These are phyloP conservation scores for Penicillium atrosanguineum DNA, from an alignment of 495 filamentous ascomycete genomes.

Conservation along the genomic window DNA sequence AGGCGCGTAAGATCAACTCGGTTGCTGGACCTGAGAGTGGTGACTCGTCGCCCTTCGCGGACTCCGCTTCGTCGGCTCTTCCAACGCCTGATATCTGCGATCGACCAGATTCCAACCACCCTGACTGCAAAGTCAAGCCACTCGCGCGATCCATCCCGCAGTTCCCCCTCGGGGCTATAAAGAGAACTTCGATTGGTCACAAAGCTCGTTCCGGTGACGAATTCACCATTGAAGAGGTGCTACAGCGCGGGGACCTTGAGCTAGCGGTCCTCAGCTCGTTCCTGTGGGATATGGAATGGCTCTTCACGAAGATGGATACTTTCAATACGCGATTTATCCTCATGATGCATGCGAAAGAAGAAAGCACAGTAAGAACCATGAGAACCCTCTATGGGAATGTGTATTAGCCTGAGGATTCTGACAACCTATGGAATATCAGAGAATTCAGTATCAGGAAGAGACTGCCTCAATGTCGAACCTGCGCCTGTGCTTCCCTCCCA, in stretches of 20 bases:
- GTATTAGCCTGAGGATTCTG: background rate
- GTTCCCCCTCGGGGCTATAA: conserved; percentile 72
- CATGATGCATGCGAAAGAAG: conserved; percentile 66
- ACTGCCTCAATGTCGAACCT: conserved; percentile 53
- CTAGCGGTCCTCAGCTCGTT: conserved; percentile 84
- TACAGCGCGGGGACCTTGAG: conserved; percentile 67
- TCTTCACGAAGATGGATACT: conserved; percentile 58
- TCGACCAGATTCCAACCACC: conserved; percentile 1
- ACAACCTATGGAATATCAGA: background rate
- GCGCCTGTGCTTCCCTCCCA: conserved; percentile 75
- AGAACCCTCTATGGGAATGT: background rate
- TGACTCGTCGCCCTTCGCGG: background rate
- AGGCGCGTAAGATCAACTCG: background rate
- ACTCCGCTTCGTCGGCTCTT: background rate
- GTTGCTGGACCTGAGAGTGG: background rate
- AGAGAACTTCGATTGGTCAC: conserved; percentile 72
- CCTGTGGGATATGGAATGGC: conserved; percentile 78
- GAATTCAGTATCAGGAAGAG: conserved; percentile 33
- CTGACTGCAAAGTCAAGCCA: conserved; percentile 5
- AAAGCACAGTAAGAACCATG: conserved; percentile 42
- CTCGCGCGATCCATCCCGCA: conserved; percentile 38
- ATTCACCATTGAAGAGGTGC: conserved; percentile 87
- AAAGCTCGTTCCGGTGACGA: conserved; percentile 59
- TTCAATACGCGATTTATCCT: conserved; percentile 57
- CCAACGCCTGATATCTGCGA: background rate